Evolutionary conservation across 2,329 filamentous ascomycete species (phyloP).

Genomic region (Fusarium falciforme): DNA sequence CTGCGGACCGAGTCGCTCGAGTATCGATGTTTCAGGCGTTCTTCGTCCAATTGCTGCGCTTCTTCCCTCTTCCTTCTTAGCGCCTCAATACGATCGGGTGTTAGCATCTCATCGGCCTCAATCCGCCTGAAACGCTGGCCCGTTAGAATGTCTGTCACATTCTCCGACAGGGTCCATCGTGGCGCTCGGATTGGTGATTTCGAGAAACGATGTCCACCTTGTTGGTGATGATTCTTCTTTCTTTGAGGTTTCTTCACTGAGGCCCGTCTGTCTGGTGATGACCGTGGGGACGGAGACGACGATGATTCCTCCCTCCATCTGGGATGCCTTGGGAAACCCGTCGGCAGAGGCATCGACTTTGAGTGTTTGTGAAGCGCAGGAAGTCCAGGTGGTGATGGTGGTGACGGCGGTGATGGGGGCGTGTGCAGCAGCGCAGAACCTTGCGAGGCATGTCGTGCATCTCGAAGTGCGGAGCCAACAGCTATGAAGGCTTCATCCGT

Average conservation of each 20-base stretch:
- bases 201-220: conserved; percentile 18
- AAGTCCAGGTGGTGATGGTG: conserved; percentile 32
- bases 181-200: conserved; percentile 43
- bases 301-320: conserved; percentile 20
- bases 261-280: conserved; percentile 40
- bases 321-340: conserved; percentile 28
- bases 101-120: conserved; percentile 70
- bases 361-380: conserved; percentile 29
- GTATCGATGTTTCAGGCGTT: conserved; percentile 19
- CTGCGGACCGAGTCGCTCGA: conserved; percentile 43
- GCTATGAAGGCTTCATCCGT: conserved; percentile 63
- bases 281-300: conserved; percentile 20
- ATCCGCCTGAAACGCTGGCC: conserved; percentile 65
- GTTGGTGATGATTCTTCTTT: conserved; percentile 47
- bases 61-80: conserved; percentile 52
- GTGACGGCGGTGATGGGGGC: conserved; percentile 27
- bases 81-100: conserved; percentile 62
- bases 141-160: conserved; percentile 67
- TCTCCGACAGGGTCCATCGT: conserved; percentile 66
- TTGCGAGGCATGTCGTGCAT: conserved; percentile 44
- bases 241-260: conserved; percentile 56
- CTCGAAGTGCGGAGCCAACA: conserved; percentile 55
- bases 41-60: conserved; percentile 37
- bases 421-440: conserved; percentile 18
- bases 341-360: conserved; percentile 40